These are phyloP conservation scores for Sugiyamaella xylanicola DNA, from an alignment of 1,139 yeast genomes.

Conservation along the genomic window DNA sequence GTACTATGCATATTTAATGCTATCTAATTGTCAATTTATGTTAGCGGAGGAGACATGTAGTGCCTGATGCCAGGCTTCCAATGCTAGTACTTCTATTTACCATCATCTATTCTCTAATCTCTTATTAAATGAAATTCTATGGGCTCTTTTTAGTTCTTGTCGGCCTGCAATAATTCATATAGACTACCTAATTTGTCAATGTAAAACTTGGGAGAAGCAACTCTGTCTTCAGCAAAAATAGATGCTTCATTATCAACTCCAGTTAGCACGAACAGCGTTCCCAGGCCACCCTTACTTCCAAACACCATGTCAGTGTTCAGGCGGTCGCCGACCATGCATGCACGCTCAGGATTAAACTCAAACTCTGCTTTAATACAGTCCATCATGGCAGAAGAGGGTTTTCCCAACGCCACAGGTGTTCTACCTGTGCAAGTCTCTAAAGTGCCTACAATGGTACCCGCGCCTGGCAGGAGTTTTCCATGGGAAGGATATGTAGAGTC, in stretches of 20 bases:
- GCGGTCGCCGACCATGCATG: conserved; percentile 95
- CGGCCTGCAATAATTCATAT: conserved; percentile 32
- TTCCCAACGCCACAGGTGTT: conserved; percentile 80
- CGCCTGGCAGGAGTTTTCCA: conserved; percentile 87
- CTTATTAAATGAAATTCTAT: no score
- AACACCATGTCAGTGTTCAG: conserved; percentile 92
- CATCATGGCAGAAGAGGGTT: conserved; percentile 89
- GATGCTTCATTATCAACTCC: conserved; percentile 82
- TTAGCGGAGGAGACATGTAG: no score
- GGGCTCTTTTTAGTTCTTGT: not conserved
- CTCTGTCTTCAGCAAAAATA: conserved; percentile 50
- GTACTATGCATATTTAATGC: not conserved
- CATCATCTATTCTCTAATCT: no score
- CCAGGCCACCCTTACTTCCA: conserved; percentile 83
- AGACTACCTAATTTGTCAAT: conserved; percentile 78
- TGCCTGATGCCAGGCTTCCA: no score
- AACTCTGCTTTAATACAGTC: conserved; percentile 78
- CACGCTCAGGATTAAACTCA: conserved; percentile 58
- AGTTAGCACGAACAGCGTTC: conserved; percentile 80
- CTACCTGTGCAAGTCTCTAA: conserved; percentile 79
- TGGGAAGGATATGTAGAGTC: conserved; percentile 93
- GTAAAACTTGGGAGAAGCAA: conserved; percentile 64
- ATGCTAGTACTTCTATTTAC: no score
- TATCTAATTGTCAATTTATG: not conserved
- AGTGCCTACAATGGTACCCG: conserved; percentile 86